Conservation (phyloP, 1,284 basidiomycete genomes). For the Neolentinus lepideus region DNA sequence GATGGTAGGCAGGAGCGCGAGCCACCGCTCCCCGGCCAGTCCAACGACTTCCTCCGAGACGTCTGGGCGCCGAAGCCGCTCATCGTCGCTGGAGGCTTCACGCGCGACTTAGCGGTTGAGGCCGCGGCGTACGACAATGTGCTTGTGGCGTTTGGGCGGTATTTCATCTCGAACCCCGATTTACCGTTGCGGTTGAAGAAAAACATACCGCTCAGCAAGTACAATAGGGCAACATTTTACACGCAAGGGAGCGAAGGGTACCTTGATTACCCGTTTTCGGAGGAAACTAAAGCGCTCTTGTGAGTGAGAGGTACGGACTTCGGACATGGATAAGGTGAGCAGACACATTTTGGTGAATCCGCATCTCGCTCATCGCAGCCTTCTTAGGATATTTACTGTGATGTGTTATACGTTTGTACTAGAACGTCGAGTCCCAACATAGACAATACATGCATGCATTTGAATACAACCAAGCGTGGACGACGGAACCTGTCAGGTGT, state of each 20-base stretch:
- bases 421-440: too few species aligned
- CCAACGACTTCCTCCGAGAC: slow-evolving; percentile 11
- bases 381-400: too few species aligned
- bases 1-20: slow-evolving; percentile 5
- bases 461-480: too few species aligned
- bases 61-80: slow-evolving; percentile 12
- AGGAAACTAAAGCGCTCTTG: not conserved
- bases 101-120: slow-evolving; percentile 6
- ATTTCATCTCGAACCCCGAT: slow-evolving; percentile 27
- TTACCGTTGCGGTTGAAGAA: slow-evolving; percentile 23
- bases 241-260: slow-evolving; percentile 14
- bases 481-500: too few species aligned
- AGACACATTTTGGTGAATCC: too few species aligned
- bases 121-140: not conserved
- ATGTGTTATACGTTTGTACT: too few species aligned
- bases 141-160: not conserved
- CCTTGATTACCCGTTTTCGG: slow-evolving; percentile 17
- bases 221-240: slow-evolving; percentile 15
- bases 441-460: too few species aligned
- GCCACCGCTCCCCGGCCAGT: slow-evolving; percentile 2
- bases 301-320: not conserved
- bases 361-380: too few species aligned
- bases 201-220: not conserved
- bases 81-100: slow-evolving; percentile 26
- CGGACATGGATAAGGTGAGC: too few species aligned